These are phyloP conservation scores for Solanum bukasovii DNA, from an alignment of 257 asterid genomes.

Conservation along the genomic window DNA sequence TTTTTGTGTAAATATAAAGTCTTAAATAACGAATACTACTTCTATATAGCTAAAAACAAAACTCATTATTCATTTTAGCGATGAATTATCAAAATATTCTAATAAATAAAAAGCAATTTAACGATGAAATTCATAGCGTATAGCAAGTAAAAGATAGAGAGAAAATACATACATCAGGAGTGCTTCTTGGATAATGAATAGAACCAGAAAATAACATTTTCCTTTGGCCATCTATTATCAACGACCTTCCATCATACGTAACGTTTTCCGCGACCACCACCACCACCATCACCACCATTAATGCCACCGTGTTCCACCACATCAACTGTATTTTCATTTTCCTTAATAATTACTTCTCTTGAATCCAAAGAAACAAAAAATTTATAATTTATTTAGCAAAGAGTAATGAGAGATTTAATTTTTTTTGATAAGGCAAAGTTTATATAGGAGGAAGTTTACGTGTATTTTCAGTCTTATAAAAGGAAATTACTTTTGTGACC, in stretches of 20 bases:
- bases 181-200: constrained; percentile 82
- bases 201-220: constrained; percentile 76
- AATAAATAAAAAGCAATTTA: too few species aligned
- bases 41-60: neutral
- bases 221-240: constrained; percentile 53
- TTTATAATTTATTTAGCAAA: neutral
- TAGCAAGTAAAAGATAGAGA: neutral
- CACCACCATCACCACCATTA: neutral
- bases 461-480: neutral
- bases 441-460: neutral
- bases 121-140: neutral
- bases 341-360: neutral
- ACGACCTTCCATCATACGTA: constrained; percentile 56
- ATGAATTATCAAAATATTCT: too few species aligned
- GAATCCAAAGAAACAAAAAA: neutral
- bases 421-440: neutral
- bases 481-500: neutral
- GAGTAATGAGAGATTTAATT: neutral
- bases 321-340: neutral
- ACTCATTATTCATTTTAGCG: too few species aligned
- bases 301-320: neutral
- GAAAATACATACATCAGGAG: constrained; percentile 53
- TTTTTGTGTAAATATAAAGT: neutral
- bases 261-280: constrained; percentile 30
- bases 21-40: neutral